Evolutionary conservation across 2,329 filamentous ascomycete genomes (phyloP), one percentile per base, ranked within the genome.

Genomic region (Pseudogymnoascus destructans): DNA sequence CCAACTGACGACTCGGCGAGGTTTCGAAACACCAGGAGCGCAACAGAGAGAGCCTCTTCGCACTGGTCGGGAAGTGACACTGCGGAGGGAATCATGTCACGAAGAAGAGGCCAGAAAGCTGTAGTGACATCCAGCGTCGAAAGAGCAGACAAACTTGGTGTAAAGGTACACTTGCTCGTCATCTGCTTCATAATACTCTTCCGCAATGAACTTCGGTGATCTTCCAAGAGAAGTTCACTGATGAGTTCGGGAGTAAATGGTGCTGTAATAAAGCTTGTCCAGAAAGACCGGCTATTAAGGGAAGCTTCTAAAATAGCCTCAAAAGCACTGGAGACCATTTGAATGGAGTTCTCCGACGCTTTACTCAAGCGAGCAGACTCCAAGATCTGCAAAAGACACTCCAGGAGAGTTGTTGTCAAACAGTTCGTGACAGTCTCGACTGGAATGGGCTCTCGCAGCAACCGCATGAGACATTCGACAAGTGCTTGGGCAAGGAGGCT

Each of bases 391-490:
- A 70, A 59, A 11, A 71, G 64, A 15, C 70, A 67, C 17, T 65
- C 55, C 5, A 72, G 63, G 40, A 73, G 66, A 13, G 56, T 63
- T n/a, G 64, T 61, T 10, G 68, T 63, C 0, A 75, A 65, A 33
- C 73, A 61, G 11, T 69, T 54, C 4, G 59, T 60, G 8, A 65
- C 67, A 19, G 66, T 65, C 23, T 70, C 64, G 40, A 77, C 66
- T 19, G 66, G 60, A 13, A 66, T 52, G 5, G 72, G 67, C 60
- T 76, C 70, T 55, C 66, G 58, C 36, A 72, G 64, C 15, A 68
- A 64, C 40, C 74, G 67, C 13, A 79, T 69, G 54, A 86, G 73
- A 61, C 75, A 78, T 58, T 82, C 77, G 19, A 86, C 71, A n/a
- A 85, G 71, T 59, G 75, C 74, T 38, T 74, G 72, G 9, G 75